phyloP scores from a whole-genome alignment of 176 grass and related monocot genomes.

The Raddia distichophylla region DNA sequence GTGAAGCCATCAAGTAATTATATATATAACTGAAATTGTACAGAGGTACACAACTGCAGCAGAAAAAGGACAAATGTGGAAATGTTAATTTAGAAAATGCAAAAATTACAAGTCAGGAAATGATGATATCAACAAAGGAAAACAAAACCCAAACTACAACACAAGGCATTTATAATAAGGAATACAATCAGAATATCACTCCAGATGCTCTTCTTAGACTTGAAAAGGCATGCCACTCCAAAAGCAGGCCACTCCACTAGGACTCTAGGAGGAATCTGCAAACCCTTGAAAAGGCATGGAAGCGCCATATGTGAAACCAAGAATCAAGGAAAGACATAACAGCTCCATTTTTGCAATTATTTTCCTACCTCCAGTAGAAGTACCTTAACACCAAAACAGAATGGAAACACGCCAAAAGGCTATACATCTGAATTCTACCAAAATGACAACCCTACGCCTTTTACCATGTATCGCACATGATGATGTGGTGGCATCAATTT shows the following conservation, averaged over 20 bases:
- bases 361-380: neutral
- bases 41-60: constrained; percentile 88
- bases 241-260: too few relatives aligned
- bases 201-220: neutral
- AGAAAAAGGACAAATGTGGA: constrained; percentile 37
- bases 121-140: neutral
- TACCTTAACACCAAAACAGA: neutral
- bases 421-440: neutral
- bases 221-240: neutral
- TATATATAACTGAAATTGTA: constrained; percentile 99
- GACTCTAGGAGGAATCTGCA: too few relatives aligned
- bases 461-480: neutral
- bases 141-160: constrained; percentile 8
- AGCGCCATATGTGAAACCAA: neutral
- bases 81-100: constrained; percentile 20
- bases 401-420: neutral
- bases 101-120: neutral
- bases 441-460: neutral
- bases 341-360: neutral
- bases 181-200: constrained; percentile 18
- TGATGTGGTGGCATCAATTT: neutral
- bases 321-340: neutral
- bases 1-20: constrained; percentile 85
- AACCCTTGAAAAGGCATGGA: too few relatives aligned
- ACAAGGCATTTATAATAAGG: neutral